phyloP scores from a whole-genome alignment of 306 rosid species.

The Quercus parvula region DNA sequence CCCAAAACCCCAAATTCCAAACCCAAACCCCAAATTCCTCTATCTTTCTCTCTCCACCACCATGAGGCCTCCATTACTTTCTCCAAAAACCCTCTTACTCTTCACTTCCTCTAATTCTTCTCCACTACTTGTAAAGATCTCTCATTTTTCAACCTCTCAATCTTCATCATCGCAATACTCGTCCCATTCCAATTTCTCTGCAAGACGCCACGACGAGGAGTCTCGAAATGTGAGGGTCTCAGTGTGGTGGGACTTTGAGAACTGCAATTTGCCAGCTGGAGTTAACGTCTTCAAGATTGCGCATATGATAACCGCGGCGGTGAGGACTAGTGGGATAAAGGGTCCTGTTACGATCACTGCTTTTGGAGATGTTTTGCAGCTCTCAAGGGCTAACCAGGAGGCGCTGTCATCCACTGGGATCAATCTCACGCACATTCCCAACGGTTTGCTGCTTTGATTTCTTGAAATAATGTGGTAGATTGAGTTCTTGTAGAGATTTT shows the following conservation, averaged over 20 bases:
- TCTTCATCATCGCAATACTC: not conserved
- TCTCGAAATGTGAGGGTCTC: slow-evolving; percentile 63
- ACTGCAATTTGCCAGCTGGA: slow-evolving; percentile 49
- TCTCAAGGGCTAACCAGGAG: slow-evolving; percentile 60
- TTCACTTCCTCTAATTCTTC: slow-evolving; percentile 8
- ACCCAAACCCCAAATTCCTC: not conserved
- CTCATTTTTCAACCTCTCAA: slow-evolving; percentile 29
- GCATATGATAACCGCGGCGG: slow-evolving; percentile 48
- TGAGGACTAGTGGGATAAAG: slow-evolving; percentile 72
- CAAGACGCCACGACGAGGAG: slow-evolving; percentile 53
- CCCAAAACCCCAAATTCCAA: not conserved
- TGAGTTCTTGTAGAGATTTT: not conserved
- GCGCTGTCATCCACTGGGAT: slow-evolving; percentile 71
- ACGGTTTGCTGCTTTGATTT: slow-evolving; percentile 33
- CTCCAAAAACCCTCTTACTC: slow-evolving; percentile 11
- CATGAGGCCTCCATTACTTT: slow-evolving; percentile 22
- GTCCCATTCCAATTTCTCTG: not conserved
- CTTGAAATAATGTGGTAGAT: not conserved
- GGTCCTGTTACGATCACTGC: slow-evolving; percentile 82
- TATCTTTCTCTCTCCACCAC: not conserved
- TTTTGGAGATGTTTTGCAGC: slow-evolving; percentile 63
- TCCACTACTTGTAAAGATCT: slow-evolving; percentile 21
- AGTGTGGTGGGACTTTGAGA: slow-evolving; percentile 98
- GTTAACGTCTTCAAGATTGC: slow-evolving; percentile 45
- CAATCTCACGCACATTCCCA: slow-evolving; percentile 62